Evolutionary conservation across 345 rosid genomes (phyloP).

Genomic region (Geranium brycei): DNA sequence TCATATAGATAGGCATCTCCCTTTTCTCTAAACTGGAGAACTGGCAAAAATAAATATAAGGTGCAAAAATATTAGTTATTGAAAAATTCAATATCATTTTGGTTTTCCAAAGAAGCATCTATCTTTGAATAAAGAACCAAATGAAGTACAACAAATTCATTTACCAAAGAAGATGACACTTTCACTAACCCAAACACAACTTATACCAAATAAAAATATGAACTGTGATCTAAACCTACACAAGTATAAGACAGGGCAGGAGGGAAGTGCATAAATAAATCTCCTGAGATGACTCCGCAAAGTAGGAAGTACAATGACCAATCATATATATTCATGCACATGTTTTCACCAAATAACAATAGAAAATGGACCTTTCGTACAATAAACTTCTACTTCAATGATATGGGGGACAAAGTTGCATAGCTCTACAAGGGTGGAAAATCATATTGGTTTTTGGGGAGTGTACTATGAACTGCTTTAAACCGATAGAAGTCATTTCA

Average conservation of each 20-base stretch:
- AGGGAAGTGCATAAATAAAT: too few relatives aligned
- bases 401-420: too few relatives aligned
- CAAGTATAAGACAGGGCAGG: neutral
- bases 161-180: neutral
- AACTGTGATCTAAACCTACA: neutral
- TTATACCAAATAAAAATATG: neutral
- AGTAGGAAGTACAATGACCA: too few relatives aligned
- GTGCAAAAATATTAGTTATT: neutral
- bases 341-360: too few relatives aligned
- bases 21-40: constrained; percentile 70
- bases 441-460: too few relatives aligned
- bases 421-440: too few relatives aligned
- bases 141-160: neutral
- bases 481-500: too few relatives aligned
- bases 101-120: neutral
- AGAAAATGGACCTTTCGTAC: too few relatives aligned
- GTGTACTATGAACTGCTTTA: too few relatives aligned
- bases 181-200: neutral
- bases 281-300: too few relatives aligned
- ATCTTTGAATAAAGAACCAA: neutral
- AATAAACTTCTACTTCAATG: too few relatives aligned
- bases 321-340: too few relatives aligned
- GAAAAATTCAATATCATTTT: constrained; percentile 2
- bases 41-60: constrained; percentile 26
- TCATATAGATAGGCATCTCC: constrained; percentile 79